These are phyloP conservation scores for Lipomyces yamanashiensis DNA, from an alignment of 805 yeast genomes.

Conservation along the genomic window DNA sequence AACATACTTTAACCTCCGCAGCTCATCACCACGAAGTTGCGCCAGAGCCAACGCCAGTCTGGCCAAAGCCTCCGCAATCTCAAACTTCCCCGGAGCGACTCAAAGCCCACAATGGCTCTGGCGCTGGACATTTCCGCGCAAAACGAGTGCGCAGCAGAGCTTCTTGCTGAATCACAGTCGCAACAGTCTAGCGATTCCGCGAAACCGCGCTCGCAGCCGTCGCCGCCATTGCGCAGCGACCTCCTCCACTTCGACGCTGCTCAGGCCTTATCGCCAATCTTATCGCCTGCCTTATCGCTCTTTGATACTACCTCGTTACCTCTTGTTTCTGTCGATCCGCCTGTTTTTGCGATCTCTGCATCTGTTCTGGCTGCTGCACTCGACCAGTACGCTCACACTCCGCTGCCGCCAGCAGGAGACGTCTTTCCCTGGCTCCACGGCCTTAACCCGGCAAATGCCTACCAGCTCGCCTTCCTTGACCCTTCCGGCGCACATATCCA, in stretches of 20 bases:
- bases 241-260: conserved; percentile 7
- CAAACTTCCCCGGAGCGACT: not conserved
- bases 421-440: conserved; percentile 96
- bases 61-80: not conserved
- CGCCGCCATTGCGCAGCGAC: conserved; percentile 4
- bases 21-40: conserved; percentile 7
- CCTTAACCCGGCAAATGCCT: conserved; percentile 59
- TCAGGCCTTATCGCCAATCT: not conserved
- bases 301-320: not conserved
- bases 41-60: no score
- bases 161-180: not conserved
- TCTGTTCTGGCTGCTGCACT: conserved; percentile 36
- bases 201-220: conserved; percentile 8
- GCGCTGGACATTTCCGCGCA: conserved; percentile 1
- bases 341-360: conserved; percentile 33
- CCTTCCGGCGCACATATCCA: conserved; percentile 41
- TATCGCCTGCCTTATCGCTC: not conserved
- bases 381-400: conserved; percentile 40
- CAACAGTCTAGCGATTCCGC: not conserved
- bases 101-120: conserved; percentile 7
- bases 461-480: conserved; percentile 55
- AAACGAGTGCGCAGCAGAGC: not conserved
- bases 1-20: not conserved
- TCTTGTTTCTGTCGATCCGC: conserved; percentile 21
- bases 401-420: conserved; percentile 64